These are phyloP conservation scores for Mesotaenium endlicherianum DNA, from an alignment of 139 green algal genomes.

Conservation along the genomic window DNA sequence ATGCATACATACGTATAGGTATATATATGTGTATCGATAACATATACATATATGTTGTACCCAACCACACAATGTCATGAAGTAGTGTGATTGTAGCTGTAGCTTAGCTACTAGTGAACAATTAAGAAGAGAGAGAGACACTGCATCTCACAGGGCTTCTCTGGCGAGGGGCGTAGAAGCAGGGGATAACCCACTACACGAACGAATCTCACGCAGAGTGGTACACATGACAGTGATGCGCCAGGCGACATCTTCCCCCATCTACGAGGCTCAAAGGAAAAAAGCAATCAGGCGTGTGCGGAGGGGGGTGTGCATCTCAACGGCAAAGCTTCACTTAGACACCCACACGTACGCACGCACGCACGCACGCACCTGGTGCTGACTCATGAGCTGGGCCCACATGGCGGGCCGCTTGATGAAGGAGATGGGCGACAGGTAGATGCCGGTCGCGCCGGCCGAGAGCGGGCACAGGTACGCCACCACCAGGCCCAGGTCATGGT, in stretches of 20 bases:
- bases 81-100: too few species aligned
- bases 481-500: slow-evolving; percentile 60
- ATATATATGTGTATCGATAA: too few species aligned
- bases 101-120: too few species aligned
- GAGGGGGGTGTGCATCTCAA: too few species aligned
- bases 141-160: too few species aligned
- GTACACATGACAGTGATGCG: not conserved
- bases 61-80: too few species aligned
- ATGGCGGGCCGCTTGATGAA: slow-evolving; percentile 30
- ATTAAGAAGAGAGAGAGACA: too few species aligned
- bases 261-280: not conserved
- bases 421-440: slow-evolving; percentile 35
- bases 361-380: slow-evolving; percentile 5
- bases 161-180: too few species aligned
- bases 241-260: not conserved
- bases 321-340: not conserved
- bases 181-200: too few species aligned
- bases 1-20: too few species aligned
- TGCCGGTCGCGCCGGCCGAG: not conserved
- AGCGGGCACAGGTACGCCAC: slow-evolving; percentile 24
- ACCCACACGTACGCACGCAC: not conserved
- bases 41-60: too few species aligned
- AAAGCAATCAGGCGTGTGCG: not conserved
- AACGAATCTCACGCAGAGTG: too few species aligned
- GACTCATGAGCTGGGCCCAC: slow-evolving; percentile 35